Evolutionary conservation across 495 filamentous ascomycete species (phyloP).

Genomic region (Daldinia grandis): DNA sequence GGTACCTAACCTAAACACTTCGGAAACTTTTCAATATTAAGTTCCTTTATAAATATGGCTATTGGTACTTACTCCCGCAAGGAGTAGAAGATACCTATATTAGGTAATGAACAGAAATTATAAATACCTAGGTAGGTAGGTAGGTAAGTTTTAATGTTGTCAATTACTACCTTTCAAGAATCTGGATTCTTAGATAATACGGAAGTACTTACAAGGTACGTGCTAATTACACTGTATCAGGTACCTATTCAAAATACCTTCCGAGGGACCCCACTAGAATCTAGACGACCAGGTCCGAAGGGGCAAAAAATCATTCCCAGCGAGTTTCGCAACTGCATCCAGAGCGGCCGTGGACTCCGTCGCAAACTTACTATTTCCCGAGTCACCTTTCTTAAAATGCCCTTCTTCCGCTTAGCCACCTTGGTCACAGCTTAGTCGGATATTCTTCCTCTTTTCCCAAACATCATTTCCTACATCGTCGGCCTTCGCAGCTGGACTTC

Average conservation of each 20-base stretch:
- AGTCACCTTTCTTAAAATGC: background rate
- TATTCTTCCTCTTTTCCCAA: background rate
- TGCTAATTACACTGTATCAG: background rate
- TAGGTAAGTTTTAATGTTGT: background rate
- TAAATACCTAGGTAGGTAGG: background rate
- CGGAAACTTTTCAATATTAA: no score
- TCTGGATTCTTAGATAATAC: background rate
- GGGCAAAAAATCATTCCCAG: constrained; percentile 24
- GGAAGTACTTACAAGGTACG: background rate
- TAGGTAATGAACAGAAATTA: background rate
- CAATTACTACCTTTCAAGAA: no score
- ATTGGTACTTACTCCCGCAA: no score
- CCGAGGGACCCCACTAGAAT: background rate
- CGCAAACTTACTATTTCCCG: constrained; percentile 29
- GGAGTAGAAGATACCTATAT: background rate
- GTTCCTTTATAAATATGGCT: no score
- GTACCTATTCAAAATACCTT: background rate
- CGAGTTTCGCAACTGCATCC: constrained; percentile 9
- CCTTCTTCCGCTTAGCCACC: background rate
- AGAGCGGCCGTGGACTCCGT: constrained; percentile 29
- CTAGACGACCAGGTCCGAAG: background rate
- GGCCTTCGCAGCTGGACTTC: background rate
- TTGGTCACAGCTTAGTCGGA: background rate
- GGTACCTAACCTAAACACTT: no score
- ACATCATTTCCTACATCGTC: background rate